Evolutionary conservation across 805 yeast genomes (phyloP).

Genomic region (Saturnispora zaruensis): DNA sequence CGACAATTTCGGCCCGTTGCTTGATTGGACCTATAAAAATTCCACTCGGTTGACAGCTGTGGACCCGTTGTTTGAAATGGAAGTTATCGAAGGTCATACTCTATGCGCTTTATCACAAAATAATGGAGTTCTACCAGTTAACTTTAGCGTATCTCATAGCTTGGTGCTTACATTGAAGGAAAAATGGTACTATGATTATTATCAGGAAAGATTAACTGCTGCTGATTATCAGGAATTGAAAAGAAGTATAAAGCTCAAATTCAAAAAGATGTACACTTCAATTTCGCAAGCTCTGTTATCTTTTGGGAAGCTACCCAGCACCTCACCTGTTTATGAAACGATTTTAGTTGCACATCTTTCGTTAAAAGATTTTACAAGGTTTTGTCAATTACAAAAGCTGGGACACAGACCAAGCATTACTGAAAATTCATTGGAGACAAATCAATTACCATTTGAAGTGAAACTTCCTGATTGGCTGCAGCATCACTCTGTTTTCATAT

Average conservation of each 20-base stretch:
- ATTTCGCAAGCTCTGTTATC: neutral
- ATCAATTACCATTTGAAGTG: constrained; percentile 33
- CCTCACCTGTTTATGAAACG: neutral
- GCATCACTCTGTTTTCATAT: constrained; percentile 44
- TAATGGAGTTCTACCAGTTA: neutral
- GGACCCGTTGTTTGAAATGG: constrained; percentile 2
- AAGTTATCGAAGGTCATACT: neutral
- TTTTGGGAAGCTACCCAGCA: constrained; percentile 19
- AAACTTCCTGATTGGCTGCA: constrained; percentile 8
- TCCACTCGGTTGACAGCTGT: neutral
- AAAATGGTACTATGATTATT: neutral
- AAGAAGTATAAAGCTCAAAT: neutral
- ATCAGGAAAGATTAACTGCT: neutral
- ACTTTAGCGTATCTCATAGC: neutral
- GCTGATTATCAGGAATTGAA: neutral
- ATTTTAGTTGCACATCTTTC: constrained; percentile 22
- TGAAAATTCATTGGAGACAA: constrained; percentile 39
- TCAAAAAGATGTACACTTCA: neutral
- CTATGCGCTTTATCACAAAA: neutral
- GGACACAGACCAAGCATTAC: constrained; percentile 29
- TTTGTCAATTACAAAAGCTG: constrained; percentile 42
- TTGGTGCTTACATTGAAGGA: neutral
- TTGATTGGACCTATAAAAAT: neutral
- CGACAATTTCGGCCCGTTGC: neutral
- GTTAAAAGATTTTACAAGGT: constrained; percentile 40